Conservation (phyloP, 257 asterid genomes). For the Penstemon barbatus region DNA sequence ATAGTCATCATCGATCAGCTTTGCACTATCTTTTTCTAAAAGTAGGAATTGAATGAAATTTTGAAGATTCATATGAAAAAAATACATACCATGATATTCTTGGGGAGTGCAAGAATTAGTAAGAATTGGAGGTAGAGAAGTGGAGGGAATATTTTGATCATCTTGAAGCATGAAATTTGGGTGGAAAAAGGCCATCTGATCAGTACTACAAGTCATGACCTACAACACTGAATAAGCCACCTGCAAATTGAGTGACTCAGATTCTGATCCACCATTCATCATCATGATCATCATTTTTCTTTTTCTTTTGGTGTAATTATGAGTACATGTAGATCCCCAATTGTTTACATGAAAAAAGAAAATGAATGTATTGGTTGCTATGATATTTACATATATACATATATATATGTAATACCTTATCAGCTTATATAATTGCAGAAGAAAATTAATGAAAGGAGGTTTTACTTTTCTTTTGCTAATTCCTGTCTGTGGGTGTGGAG, state of each 20-base stretch:
- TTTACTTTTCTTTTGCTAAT: slow-evolving; percentile 26
- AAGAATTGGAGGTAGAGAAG: slow-evolving; percentile 41
- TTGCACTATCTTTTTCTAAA: slow-evolving; percentile 10
- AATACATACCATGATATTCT: slow-evolving; percentile 44
- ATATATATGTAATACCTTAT: slow-evolving; percentile 47
- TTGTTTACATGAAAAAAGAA: slow-evolving; percentile 23
- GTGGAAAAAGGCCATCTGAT: slow-evolving; percentile 72
- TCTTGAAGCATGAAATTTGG: slow-evolving; percentile 78
- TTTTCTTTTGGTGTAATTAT: not conserved
- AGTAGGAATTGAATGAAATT: slow-evolving; percentile 12
- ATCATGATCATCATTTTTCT: slow-evolving; percentile 15
- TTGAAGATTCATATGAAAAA: slow-evolving; percentile 31
- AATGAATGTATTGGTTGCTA: slow-evolving; percentile 40
- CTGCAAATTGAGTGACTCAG: slow-evolving; percentile 26
- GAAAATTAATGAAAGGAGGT: not conserved
- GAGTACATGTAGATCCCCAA: not conserved
- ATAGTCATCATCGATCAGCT: slow-evolving; percentile 1
- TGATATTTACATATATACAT: slow-evolving; percentile 47
- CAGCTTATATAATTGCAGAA: slow-evolving; percentile 35
- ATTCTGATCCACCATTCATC: slow-evolving; percentile 33
- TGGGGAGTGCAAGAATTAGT: slow-evolving; percentile 48
- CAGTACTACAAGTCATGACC: slow-evolving; percentile 49
- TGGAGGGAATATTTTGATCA: slow-evolving; percentile 34
- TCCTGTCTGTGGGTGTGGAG: slow-evolving; percentile 29
- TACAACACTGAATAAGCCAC: slow-evolving; percentile 14